Evolutionary conservation across 2,329 filamentous ascomycete species (phyloP).

Genomic region (Microdochium trichocladiopsis): DNA sequence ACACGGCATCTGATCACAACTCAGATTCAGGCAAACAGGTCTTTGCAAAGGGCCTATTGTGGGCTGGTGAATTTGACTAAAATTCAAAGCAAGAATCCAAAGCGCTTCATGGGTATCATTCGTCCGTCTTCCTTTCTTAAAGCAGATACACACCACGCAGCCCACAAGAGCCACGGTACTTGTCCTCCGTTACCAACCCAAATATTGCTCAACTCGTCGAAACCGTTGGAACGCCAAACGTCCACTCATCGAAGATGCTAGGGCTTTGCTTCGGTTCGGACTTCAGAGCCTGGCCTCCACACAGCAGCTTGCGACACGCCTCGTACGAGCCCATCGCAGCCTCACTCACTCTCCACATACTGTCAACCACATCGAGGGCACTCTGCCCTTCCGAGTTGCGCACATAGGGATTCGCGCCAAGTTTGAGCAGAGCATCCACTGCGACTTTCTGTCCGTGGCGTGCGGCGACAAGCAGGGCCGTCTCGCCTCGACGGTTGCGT

Average conservation of each 20-base stretch:
- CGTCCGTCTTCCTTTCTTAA: no score
- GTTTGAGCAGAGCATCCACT: constrained; percentile 34
- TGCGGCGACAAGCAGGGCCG: constrained; percentile 46
- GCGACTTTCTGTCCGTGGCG: constrained; percentile 46
- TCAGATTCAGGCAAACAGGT: no score
- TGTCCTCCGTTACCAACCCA: no score
- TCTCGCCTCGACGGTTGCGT: constrained; percentile 47
- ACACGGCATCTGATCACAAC: no score
- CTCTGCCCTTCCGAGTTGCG: constrained; percentile 35
- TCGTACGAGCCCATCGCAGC: background rate
- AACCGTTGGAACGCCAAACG: background rate
- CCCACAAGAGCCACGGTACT: no score
- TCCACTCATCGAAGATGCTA: background rate
- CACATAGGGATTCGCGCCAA: constrained; percentile 39
- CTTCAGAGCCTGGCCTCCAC: background rate
- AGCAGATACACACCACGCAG: no score
- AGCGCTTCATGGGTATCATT: no score
- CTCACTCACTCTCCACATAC: background rate
- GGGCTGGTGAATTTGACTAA: no score
- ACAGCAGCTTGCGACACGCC: background rate
- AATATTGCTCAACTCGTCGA: no score
- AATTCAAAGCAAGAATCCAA: no score
- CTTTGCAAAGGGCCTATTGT: no score
- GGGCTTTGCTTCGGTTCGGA: background rate
- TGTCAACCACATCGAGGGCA: constrained; percentile 37